A percentile compares a stretch with the other conserved stretches of the same genome.
Conservation (phyloP, 1,284 basidiomycete genomes). For the Melampsora americana region DNA sequence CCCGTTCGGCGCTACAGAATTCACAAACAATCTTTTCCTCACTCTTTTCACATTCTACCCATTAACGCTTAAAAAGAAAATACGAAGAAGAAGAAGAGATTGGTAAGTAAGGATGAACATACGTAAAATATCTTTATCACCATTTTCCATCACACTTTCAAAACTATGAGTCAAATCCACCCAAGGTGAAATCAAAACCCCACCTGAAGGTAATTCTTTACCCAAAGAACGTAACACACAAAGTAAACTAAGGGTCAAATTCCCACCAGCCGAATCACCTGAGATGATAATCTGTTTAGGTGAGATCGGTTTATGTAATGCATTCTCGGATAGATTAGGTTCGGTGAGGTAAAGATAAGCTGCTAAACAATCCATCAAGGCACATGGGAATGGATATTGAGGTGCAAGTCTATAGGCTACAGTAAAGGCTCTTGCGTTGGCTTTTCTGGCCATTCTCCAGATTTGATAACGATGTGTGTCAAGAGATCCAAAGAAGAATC, state of each 20-base stretch:
- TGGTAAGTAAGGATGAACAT: conserved; percentile 59
- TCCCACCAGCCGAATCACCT: conserved; percentile 93
- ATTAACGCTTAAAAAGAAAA: too few species aligned
- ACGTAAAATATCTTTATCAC: conserved; percentile 63
- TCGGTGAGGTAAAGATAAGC: conserved; percentile 72
- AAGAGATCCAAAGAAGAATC: background rate
- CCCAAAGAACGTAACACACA: conserved; percentile 83
- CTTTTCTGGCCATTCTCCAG: conserved; percentile 82
- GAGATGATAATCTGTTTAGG: conserved; percentile 78
- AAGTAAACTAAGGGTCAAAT: conserved; percentile 75
- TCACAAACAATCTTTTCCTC: too few species aligned
- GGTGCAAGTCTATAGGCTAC: conserved; percentile 52
- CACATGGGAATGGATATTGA: conserved; percentile 43
- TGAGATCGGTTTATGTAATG: conserved; percentile 70
- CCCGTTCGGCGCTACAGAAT: conserved; percentile 47
- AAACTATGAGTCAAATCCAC: conserved; percentile 93
- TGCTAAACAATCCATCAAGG: conserved; percentile 65
- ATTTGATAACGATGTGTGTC: conserved; percentile 64
- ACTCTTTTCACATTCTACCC: background rate
- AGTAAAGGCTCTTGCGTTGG: conserved; percentile 74
- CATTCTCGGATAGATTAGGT: conserved; percentile 55
- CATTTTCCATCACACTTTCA: conserved; percentile 79
- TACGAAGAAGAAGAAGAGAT: conserved; percentile 65
- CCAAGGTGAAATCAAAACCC: conserved; percentile 60
- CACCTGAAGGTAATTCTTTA: conserved; percentile 79